Percentiles rank a stretch among this genome's conserved stretches.
Evolutionary conservation across 2,329 filamentous ascomycete genomes (phyloP).

Genomic region (Aspergillus nomiae): DNA sequence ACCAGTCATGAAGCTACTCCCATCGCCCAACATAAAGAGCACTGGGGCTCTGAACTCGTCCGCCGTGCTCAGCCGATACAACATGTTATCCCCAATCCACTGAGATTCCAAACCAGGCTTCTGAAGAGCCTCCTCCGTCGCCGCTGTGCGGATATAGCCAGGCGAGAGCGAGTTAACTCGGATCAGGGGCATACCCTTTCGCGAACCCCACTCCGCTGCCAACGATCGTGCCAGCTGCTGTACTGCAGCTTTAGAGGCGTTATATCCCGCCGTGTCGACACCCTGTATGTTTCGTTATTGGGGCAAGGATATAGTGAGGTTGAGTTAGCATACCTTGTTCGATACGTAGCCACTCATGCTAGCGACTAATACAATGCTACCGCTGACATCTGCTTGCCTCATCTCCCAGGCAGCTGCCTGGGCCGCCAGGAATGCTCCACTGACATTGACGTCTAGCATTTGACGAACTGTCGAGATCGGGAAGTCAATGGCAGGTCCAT

Average conservation of each 20-base stretch:
- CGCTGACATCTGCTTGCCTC: slow-evolving; percentile 2
- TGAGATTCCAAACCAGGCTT: slow-evolving; percentile 19
- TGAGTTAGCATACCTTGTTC: slow-evolving; percentile 16
- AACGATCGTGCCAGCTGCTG: slow-evolving; percentile 48
- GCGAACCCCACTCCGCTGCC: slow-evolving; percentile 49
- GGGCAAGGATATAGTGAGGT: neutral
- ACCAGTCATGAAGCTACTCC: slow-evolving; percentile 39
- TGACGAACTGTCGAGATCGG: slow-evolving; percentile 13
- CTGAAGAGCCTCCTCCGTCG: slow-evolving; percentile 15
- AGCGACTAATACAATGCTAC: slow-evolving; percentile 22
- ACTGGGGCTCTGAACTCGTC: slow-evolving; percentile 35
- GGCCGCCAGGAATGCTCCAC: slow-evolving; percentile 23
- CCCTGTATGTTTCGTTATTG: slow-evolving; percentile 2
- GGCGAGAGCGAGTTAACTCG: slow-evolving; percentile 25
- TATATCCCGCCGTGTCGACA: slow-evolving; percentile 36
- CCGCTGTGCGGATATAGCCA: slow-evolving; percentile 23
- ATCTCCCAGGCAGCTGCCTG: slow-evolving; percentile 18
- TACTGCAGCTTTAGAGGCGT: slow-evolving; percentile 50
- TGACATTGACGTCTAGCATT: slow-evolving; percentile 32
- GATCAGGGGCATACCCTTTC: slow-evolving; percentile 18
- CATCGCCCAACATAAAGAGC: slow-evolving; percentile 35
- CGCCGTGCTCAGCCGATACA: slow-evolving; percentile 20
- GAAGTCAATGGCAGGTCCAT: slow-evolving; percentile 30
- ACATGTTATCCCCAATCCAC: slow-evolving; percentile 25
- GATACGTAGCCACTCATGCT: slow-evolving; percentile 24